Conservation (phyloP, 2,329 filamentous ascomycete species). For the Orbilia brochopaga region DNA sequence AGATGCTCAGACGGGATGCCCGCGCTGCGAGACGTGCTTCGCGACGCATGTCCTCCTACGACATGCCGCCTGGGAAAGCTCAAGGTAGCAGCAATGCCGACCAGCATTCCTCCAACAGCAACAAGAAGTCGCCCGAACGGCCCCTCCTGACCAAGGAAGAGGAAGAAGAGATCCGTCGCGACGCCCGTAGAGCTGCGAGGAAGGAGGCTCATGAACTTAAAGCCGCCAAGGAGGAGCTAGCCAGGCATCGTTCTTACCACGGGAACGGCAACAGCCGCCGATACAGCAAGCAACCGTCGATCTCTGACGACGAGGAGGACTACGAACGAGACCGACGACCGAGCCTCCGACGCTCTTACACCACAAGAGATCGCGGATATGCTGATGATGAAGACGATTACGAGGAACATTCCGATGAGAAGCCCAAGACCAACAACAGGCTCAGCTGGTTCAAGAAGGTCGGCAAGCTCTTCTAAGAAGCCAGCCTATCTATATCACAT, state of each 20-base stretch:
- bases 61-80: slow-evolving; percentile 35
- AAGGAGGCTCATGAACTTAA: slow-evolving; percentile 43
- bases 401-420: slow-evolving; percentile 24
- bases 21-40: slow-evolving; percentile 45
- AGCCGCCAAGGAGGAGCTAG: slow-evolving; percentile 27
- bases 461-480: slow-evolving; percentile 39
- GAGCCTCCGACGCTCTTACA: slow-evolving; percentile 34
- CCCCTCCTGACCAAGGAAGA: slow-evolving; percentile 49
- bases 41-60: slow-evolving; percentile 45
- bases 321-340: slow-evolving; percentile 30
- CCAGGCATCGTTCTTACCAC: slow-evolving; percentile 29
- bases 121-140: slow-evolving; percentile 39
- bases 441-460: slow-evolving; percentile 50
- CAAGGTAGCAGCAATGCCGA: slow-evolving; percentile 34
- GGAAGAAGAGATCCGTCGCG: slow-evolving; percentile 45
- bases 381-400: slow-evolving; percentile 36
- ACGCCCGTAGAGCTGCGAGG: slow-evolving; percentile 32
- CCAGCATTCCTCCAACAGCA: slow-evolving; percentile 39
- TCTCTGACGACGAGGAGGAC: slow-evolving; percentile 40
- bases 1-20: slow-evolving; percentile 33
- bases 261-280: slow-evolving; percentile 29
- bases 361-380: slow-evolving; percentile 26
- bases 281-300: slow-evolving; percentile 29
- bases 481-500: too few relatives aligned
- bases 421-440: slow-evolving; percentile 29